Evolutionary conservation across 1,284 basidiomycete species (phyloP), one percentile per base, ranked within the genome.

Genomic region (Mycocalia duriaeana): DNA sequence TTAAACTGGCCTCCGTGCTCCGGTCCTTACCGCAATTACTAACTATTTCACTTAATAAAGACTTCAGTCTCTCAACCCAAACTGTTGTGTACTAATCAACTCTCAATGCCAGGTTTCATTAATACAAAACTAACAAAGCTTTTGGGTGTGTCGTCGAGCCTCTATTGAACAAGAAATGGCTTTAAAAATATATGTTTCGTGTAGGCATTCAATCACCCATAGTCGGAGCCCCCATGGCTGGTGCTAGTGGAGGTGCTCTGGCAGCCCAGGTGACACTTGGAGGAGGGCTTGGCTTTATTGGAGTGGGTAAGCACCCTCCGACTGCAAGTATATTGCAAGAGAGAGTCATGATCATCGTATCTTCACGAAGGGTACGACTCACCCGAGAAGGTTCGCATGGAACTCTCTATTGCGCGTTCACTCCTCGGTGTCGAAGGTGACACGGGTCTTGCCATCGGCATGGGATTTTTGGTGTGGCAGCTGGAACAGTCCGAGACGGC

Each of bases 271-370:
- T 83, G 34, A 73, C 77, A 25, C 68, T 73, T 2, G 82, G 67
- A 16, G 88, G 86, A 25, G 87, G 82, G 18, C 82, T 89, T 52
- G 88, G 85, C 5, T 88, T 89, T 58, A 54, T 87, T 2, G 69
- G 73, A 38, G 73, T 76, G 65, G 81, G 82, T 79, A 55, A 34
- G 61, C 40, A 40, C 35, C 44, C 34, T n/a, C n/a, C n/a, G n/a
- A n/a, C n/a, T n/a, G n/a, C n/a, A n/a, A n/a, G n/a, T n/a, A n/a
- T n/a, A n/a, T n/a, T n/a, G n/a, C n/a, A n/a, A n/a, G n/a, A n/a
- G n/a, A n/a, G n/a, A n/a, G n/a, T n/a, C n/a, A n/a, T n/a, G n/a
- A n/a, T n/a, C n/a, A n/a, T n/a, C n/a, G 14, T 36, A 36, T 13
- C 36, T 41, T 20, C 20, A 38, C n/a, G 36, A 14, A 82, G 81